A percentile compares a stretch with the other conserved stretches of the same genome.
Evolutionary conservation across 2,329 filamentous ascomycete species (phyloP).

Genomic region (Alternaria triticina): DNA sequence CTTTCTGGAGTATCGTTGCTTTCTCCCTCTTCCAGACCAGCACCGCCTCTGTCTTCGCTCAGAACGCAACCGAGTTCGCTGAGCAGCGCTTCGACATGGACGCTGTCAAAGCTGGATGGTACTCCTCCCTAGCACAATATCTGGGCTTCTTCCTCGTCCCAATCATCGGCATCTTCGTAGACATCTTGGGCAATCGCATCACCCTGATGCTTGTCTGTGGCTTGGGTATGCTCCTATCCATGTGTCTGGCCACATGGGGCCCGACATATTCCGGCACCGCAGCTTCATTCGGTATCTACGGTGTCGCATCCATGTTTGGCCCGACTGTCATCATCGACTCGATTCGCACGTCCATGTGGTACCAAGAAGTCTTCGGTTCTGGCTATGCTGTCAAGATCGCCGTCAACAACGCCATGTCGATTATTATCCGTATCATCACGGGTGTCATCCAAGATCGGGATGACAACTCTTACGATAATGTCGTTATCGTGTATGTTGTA

Average conservation of each 20-base stretch:
- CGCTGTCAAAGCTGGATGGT: constrained; percentile 65
- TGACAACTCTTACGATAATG: constrained; percentile 62
- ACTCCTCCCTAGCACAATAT: constrained; percentile 64
- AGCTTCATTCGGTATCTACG: constrained; percentile 66
- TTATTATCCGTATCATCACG: constrained; percentile 64
- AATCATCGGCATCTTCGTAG: constrained; percentile 62
- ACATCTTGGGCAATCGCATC: constrained; percentile 62
- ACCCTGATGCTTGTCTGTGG: constrained; percentile 56
- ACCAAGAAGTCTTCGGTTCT: constrained; percentile 65
- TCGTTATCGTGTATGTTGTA: constrained; percentile 63
- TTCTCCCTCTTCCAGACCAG: constrained; percentile 67
- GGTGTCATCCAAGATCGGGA: constrained; percentile 66
- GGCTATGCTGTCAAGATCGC: constrained; percentile 67
- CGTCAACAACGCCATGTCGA: constrained; percentile 69
- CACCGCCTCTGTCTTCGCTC: constrained; percentile 60
- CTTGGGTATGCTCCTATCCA: constrained; percentile 59
- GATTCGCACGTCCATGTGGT: constrained; percentile 66
- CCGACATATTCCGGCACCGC: constrained; percentile 59
- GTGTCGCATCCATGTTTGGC: constrained; percentile 61
- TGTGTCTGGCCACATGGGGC: constrained; percentile 63
- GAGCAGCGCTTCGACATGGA: constrained; percentile 65
- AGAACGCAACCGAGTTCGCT: constrained; percentile 67
- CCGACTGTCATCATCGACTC: constrained; percentile 66
- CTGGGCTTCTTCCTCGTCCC: constrained; percentile 65
- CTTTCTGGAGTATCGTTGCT: constrained; percentile 62